A percentile compares a stretch with the other conserved stretches of the same genome.
Conservation (phyloP, 306 rosid genomes). For the Castanopsis chinensis region DNA sequence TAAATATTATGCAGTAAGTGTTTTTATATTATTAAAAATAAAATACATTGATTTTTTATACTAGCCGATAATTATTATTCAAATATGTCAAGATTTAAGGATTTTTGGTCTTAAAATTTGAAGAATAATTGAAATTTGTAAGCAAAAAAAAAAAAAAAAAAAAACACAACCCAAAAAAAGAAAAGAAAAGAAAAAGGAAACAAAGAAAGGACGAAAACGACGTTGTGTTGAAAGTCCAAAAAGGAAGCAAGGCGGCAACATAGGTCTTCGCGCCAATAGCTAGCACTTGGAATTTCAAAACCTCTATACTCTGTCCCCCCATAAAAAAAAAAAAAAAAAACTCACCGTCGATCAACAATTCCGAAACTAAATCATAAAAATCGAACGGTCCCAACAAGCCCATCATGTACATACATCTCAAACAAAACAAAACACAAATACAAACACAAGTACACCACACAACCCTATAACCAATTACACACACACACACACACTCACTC, state of each 20-base stretch:
- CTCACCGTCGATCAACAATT: background rate
- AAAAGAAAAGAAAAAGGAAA: background rate
- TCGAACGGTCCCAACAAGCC: background rate
- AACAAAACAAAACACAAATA: background rate
- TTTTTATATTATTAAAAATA: too few species aligned
- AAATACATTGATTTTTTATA: too few species aligned
- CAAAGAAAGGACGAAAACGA: background rate
- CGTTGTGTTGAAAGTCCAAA: constrained; percentile 33
- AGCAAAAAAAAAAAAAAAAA: too few species aligned
- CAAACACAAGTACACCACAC: too few species aligned
- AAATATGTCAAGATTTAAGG: too few species aligned
- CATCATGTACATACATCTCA: background rate
- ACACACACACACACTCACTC: background rate
- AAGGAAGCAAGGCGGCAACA: constrained; percentile 12
- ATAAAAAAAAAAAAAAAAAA: too few species aligned
- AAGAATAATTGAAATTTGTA: too few species aligned
- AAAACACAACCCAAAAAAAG: background rate
- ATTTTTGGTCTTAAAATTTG: too few species aligned
- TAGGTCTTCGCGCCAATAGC: constrained; percentile 50
- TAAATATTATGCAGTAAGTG: too few species aligned
- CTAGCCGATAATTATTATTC: too few species aligned
- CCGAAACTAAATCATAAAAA: background rate
- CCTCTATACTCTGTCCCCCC: background rate
- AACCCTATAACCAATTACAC: constrained; percentile 10
- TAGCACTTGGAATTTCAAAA: background rate